Percentiles rank a stretch among this genome's conserved stretches.
Conservation (phyloP, 1,139 yeast genomes). For the Debaryomyces nepalensis region DNA sequence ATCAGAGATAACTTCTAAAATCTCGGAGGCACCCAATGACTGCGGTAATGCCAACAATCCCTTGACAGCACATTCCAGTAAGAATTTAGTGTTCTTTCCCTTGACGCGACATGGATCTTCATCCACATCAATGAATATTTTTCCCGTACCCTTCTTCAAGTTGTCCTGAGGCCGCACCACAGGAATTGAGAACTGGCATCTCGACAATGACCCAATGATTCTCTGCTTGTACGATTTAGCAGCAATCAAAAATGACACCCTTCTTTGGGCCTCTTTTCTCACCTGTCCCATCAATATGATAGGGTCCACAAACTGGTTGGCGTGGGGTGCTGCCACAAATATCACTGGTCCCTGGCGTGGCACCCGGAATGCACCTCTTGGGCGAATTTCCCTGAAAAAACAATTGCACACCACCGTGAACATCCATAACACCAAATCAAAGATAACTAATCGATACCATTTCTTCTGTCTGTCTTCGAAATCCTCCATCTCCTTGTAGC, state of each 20-base stretch:
- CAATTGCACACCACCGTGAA: constrained; percentile 50
- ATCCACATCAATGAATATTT: constrained; percentile 55
- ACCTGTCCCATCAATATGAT: constrained; percentile 83
- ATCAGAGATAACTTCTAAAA: constrained; percentile 71
- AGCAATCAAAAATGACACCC: constrained; percentile 87
- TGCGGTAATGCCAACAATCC: constrained; percentile 82
- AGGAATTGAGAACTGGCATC: constrained; percentile 81
- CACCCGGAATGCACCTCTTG: constrained; percentile 88
- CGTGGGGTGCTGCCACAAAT: constrained; percentile 97
- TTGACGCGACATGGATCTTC: constrained; percentile 50
- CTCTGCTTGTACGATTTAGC: constrained; percentile 71
- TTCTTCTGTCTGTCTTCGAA: constrained; percentile 17
- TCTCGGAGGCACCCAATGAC: constrained; percentile 77
- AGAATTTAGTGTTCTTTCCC: constrained; percentile 74
- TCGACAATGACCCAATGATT: constrained; percentile 76
- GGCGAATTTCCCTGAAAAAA: constrained; percentile 87
- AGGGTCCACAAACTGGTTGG: constrained; percentile 95
- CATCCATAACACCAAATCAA: constrained; percentile 55
- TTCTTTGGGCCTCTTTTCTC: constrained; percentile 66
- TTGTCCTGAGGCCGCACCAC: constrained; percentile 92
- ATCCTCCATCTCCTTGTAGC: constrained; percentile 7
- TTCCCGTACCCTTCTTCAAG: constrained; percentile 64
- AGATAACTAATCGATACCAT: constrained; percentile 44
- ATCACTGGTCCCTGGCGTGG: constrained; percentile 87
- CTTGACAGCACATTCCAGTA: constrained; percentile 63